Evolutionary conservation across 2,329 filamentous ascomycete genomes (phyloP).

Genomic region (Aspergillus niger): DNA sequence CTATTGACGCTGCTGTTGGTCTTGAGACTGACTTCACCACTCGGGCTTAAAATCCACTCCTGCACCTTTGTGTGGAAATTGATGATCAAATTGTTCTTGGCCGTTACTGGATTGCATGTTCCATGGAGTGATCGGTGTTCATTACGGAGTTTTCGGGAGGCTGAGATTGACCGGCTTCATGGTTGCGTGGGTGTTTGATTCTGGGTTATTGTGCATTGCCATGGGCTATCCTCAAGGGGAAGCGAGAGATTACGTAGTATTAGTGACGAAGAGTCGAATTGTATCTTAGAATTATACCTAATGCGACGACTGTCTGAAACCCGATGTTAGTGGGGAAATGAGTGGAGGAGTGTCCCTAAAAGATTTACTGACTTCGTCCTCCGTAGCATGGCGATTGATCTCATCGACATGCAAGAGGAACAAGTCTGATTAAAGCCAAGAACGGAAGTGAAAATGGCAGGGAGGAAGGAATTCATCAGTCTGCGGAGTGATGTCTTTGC

Average conservation of each 20-base stretch:
- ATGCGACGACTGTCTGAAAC: background rate
- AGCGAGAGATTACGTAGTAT: background rate
- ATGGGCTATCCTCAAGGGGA: background rate
- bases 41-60: constrained; percentile 39
- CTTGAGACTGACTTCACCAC: constrained; percentile 86
- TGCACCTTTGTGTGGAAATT: background rate
- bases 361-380: background rate
- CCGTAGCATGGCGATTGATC: background rate
- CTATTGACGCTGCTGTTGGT: constrained; percentile 63
- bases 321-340: background rate
- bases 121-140: constrained; percentile 4
- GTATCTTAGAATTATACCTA: background rate
- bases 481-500: background rate
- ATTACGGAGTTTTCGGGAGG: constrained; percentile 1
- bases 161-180: background rate
- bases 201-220: background rate
- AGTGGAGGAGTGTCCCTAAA: no score
- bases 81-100: background rate
- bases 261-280: background rate
- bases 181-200: background rate
- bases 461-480: no score
- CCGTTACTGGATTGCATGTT: background rate
- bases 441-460: no score
- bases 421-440: no score
- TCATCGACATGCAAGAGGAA: no score